Conservation (phyloP, 2,329 filamentous ascomycete genomes). For the Talaromyces sp. region DNA sequence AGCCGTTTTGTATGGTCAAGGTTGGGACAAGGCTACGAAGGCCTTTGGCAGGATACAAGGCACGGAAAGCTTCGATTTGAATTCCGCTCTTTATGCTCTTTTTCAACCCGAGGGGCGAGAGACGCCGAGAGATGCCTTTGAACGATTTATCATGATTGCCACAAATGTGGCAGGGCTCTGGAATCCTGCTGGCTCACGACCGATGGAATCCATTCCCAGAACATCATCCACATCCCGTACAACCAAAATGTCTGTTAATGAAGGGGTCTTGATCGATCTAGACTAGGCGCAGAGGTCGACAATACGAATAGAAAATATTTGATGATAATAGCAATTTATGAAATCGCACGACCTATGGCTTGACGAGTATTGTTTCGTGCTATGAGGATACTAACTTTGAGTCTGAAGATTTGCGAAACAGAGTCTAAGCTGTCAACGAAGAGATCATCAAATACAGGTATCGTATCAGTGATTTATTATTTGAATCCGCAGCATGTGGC, state of each 20-base stretch:
- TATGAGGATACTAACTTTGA: not conserved
- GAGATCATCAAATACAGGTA: not conserved
- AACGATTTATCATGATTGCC: conserved; percentile 35
- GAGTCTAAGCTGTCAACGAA: not conserved
- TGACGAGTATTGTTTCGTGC: not conserved
- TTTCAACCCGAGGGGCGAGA: conserved; percentile 29
- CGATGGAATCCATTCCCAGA: not conserved
- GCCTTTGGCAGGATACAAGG: conserved; percentile 35
- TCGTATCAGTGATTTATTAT: not conserved
- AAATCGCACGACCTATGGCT: not conserved
- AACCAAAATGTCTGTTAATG: not conserved
- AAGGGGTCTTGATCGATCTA: conserved; percentile 7
- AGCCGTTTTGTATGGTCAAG: conserved; percentile 33
- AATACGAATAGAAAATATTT: not conserved
- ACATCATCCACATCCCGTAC: not conserved
- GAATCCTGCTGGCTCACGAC: conserved; percentile 15
- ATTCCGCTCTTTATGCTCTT: conserved; percentile 30
- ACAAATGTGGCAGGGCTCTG: conserved; percentile 34
- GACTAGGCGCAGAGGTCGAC: not conserved
- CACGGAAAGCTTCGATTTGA: conserved; percentile 30
- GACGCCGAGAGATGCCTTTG: conserved; percentile 28
- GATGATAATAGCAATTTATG: not conserved
- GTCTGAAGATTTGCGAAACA: not conserved
- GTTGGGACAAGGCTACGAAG: conserved; percentile 37
- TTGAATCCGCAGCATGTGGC: not conserved